Evolutionary conservation across 140 eudicot species (phyloP).

Genomic region (Cichorium intybus): DNA sequence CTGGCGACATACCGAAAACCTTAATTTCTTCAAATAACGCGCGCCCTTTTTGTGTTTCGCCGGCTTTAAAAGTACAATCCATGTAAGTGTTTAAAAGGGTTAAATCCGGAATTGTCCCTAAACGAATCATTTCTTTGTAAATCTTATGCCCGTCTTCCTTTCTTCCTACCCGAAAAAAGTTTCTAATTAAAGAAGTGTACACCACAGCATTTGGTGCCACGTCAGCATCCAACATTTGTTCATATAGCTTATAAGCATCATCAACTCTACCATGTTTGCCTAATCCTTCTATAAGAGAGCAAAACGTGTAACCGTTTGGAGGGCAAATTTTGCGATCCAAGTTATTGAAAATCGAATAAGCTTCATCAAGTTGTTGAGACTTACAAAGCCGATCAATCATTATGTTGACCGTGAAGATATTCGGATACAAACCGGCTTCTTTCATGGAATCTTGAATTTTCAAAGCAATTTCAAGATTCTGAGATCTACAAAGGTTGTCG

Average conservation of each 20-base stretch:
- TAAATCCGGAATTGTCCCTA: slow-evolving; percentile 64
- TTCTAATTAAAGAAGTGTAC: slow-evolving; percentile 78
- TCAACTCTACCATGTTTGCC: slow-evolving; percentile 78
- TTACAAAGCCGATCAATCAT: slow-evolving; percentile 87
- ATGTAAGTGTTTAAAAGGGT: slow-evolving; percentile 83
- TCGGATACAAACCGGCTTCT: slow-evolving; percentile 78
- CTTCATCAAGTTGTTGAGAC: slow-evolving; percentile 74
- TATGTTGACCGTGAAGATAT: slow-evolving; percentile 71
- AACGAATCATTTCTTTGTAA: slow-evolving; percentile 82
- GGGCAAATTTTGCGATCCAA: slow-evolving; percentile 65
- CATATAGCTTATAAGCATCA: slow-evolving; percentile 85
- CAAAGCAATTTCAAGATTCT: slow-evolving; percentile 61
- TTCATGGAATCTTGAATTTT: slow-evolving; percentile 73
- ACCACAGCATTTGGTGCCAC: slow-evolving; percentile 63
- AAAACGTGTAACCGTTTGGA: slow-evolving; percentile 69
- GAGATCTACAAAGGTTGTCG: slow-evolving; percentile 71
- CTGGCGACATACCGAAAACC: slow-evolving; percentile 54
- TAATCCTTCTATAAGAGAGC: slow-evolving; percentile 85
- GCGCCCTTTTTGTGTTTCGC: slow-evolving; percentile 85
- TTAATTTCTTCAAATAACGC: slow-evolving; percentile 79
- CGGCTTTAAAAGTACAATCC: slow-evolving; percentile 92
- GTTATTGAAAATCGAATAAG: slow-evolving; percentile 56
- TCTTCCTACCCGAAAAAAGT: slow-evolving; percentile 64
- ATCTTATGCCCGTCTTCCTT: slow-evolving; percentile 91
- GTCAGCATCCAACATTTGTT: slow-evolving; percentile 65